Evolutionary conservation across 768 basidiomycete genomes (phyloP).

Genomic region (Pleurotus sapidus): DNA sequence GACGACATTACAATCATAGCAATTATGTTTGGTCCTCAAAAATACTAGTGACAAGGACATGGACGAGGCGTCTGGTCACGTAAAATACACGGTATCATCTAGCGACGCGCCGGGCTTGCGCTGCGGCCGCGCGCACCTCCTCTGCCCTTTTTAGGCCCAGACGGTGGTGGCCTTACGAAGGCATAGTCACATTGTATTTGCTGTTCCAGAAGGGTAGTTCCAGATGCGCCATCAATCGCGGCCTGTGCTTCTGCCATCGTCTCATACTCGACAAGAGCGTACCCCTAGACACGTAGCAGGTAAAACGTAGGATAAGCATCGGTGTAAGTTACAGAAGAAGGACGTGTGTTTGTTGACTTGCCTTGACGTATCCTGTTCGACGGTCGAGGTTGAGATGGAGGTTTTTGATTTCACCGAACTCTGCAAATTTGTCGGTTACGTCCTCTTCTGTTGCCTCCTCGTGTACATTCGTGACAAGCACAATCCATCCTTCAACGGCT

Average conservation of each 20-base stretch:
- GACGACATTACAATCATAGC: not conserved
- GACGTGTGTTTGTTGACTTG: conserved; percentile 24
- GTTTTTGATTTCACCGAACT: conserved; percentile 98
- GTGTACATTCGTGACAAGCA: conserved; percentile 93
- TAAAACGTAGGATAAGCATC: not conserved
- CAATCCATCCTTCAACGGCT: conserved; percentile 99
- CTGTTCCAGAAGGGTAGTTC: conserved; percentile 83
- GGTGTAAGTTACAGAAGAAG: conserved; percentile 4
- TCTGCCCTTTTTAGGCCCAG: conserved; percentile 77
- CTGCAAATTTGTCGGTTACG: conserved; percentile 92
- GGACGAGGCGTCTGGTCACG: not conserved
- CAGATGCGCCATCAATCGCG: conserved; percentile 89
- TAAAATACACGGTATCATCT: conserved; percentile 24
- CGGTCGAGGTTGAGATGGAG: conserved; percentile 95
- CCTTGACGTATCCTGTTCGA: conserved; percentile 96
- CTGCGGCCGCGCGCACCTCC: conserved; percentile 65
- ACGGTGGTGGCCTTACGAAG: conserved; percentile 85
- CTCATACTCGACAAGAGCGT: conserved; percentile 97
- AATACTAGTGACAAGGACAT: too few species aligned
- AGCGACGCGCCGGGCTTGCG: conserved; percentile 74
- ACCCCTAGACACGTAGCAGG: conserved; percentile 60
- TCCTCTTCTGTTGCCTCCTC: conserved; percentile 99
- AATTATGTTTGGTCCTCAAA: not conserved
- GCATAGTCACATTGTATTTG: conserved; percentile 87
- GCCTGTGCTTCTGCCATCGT: conserved; percentile 92